Percentiles rank a stretch among this genome's conserved stretches.
phyloP scores from a whole-genome alignment of 352 stramenopile species.

The Globisporangium apiculatum region DNA sequence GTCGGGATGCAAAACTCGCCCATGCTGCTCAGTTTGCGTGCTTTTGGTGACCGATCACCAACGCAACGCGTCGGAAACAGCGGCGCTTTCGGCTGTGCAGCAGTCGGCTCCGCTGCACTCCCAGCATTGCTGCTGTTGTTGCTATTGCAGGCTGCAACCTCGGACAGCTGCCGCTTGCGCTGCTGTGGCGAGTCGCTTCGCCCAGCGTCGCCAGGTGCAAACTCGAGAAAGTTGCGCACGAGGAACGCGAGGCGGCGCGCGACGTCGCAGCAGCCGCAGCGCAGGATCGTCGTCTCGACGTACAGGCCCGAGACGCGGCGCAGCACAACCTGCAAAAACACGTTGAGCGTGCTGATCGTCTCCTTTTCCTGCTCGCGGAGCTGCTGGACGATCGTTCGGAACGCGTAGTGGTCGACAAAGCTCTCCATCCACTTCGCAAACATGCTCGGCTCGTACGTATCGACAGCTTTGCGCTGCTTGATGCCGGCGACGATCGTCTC shows the following conservation, averaged over 20 bases:
- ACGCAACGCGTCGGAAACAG: conserved; percentile 25
- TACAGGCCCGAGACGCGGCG: conserved; percentile 52
- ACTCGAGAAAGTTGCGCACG: conserved; percentile 63
- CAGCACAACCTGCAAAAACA: conserved; percentile 64
- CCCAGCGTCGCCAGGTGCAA: conserved; percentile 12
- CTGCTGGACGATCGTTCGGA: conserved; percentile 47
- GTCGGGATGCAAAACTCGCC: conserved; percentile 34
- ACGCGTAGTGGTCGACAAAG: conserved; percentile 72
- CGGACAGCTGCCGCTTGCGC: conserved; percentile 50
- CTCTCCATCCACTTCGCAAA: conserved; percentile 68
- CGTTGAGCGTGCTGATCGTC: conserved; percentile 68
- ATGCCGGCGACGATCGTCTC: conserved; percentile 45
- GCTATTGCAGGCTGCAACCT: conserved; percentile 26
- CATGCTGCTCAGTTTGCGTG: conserved; percentile 51
- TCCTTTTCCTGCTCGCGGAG: conserved; percentile 60
- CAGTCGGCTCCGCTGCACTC: neutral
- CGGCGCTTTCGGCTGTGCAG: conserved; percentile 4
- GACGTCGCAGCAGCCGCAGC: conserved; percentile 40
- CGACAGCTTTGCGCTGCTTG: conserved; percentile 28
- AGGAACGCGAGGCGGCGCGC: conserved; percentile 49
- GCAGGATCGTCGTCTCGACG: conserved; percentile 47
- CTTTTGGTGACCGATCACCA: conserved; percentile 33
- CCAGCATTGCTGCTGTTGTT: conserved; percentile 9
- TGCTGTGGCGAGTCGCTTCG: conserved; percentile 4
- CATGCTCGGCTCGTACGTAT: conserved; percentile 25